These are phyloP conservation scores for Margaritispora aquatica DNA, from an alignment of 495 filamentous ascomycete genomes.

Conservation along the genomic window DNA sequence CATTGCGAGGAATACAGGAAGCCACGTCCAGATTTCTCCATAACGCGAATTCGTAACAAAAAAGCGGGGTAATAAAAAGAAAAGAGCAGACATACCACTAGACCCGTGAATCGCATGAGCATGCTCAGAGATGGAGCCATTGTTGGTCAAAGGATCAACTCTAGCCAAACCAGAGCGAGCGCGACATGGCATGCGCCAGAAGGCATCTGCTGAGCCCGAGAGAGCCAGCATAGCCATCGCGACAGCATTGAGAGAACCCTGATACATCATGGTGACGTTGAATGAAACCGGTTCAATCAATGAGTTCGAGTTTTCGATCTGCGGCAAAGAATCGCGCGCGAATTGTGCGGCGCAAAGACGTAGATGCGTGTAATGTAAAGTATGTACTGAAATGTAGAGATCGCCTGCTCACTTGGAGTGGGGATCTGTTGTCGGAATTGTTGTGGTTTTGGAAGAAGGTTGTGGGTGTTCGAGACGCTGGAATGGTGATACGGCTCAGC, in stretches of 20 bases:
- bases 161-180: conserved; percentile 58
- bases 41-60: neutral
- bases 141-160: conserved; percentile 61
- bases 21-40: too few species aligned
- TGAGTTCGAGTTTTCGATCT: neutral
- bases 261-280: conserved; percentile 6
- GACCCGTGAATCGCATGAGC: conserved; percentile 73
- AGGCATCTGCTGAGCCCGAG: conserved; percentile 48
- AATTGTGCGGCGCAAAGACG: neutral
- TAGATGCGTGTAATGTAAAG: neutral
- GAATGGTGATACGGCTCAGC: neutral
- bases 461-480: neutral
- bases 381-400: neutral
- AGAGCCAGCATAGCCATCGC: conserved; percentile 7
- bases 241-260: neutral
- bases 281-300: too few species aligned
- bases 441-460: neutral
- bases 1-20: too few species aligned
- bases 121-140: conserved; percentile 48
- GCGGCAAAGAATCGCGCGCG: neutral
- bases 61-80: neutral
- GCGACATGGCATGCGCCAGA: conserved; percentile 85
- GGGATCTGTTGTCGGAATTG: neutral
- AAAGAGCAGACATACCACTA: conserved; percentile 37
- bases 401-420: neutral